phyloP scores from a whole-genome alignment of 352 stramenopile species.

The Phytophthora macrochlamydospora region DNA sequence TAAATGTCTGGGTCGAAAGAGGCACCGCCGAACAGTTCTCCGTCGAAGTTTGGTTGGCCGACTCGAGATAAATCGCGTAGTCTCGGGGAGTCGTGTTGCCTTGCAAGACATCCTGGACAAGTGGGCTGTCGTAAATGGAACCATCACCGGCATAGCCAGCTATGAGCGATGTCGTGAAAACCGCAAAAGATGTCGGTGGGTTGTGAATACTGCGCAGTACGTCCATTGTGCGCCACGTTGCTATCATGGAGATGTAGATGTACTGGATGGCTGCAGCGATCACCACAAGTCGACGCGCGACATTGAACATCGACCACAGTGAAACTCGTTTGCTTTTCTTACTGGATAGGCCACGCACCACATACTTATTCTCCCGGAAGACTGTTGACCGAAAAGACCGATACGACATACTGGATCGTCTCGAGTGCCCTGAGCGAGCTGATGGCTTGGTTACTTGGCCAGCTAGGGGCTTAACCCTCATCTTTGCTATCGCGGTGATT shows the following conservation, averaged over 20 bases:
- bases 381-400: conserved; percentile 7
- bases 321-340: conserved; percentile 8
- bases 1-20: conserved; percentile 33
- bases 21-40: conserved; percentile 21
- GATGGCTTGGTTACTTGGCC: background rate
- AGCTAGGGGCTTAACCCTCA: background rate
- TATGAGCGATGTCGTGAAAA: conserved; percentile 30
- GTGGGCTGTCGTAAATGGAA: conserved; percentile 34
- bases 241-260: conserved; percentile 29
- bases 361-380: conserved; percentile 21
- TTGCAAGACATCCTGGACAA: conserved; percentile 28
- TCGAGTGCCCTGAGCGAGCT: background rate
- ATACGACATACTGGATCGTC: background rate
- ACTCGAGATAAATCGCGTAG: conserved; percentile 44
- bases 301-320: conserved; percentile 20
- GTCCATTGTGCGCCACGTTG: conserved; percentile 23
- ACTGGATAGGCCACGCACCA: conserved; percentile 10
- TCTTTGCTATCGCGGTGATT: background rate
- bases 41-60: conserved; percentile 20
- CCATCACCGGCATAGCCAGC: conserved; percentile 30
- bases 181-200: conserved; percentile 12
- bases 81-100: conserved; percentile 37
- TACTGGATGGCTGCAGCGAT: conserved; percentile 44
- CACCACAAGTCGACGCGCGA: conserved; percentile 25
- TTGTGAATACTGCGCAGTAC: conserved; percentile 24